Base-by-base conservation (phyloP, 2,329 filamentous ascomycete species). In the Aspergillus cejpii region DNA sequence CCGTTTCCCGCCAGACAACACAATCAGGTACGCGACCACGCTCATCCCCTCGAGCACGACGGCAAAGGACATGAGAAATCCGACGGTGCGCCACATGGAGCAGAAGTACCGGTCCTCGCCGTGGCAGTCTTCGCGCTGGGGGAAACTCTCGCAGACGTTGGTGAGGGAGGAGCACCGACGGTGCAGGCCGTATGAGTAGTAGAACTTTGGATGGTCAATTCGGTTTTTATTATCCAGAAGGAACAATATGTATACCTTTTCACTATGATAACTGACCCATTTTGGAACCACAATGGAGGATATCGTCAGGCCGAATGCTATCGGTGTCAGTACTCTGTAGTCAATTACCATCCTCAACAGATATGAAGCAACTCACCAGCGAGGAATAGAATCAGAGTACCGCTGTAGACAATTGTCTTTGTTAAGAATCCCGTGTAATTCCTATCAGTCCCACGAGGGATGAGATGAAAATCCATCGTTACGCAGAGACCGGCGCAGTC, bases 81-180 rank as follows among this genome's bases (percentile, higher is more conserved):
- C 89, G 27, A 88, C 82, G 20, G 82, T 87, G 47, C 86, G 79
- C 91, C 91, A 98, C 77, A 94, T 85, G 57, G 82, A 85, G 74
- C 92, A 97, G 70, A 97, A 96, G 59, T 82, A 80, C 41, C 80
- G 76, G 55, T 83, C 78, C 41, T 80, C 77, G 55, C 75, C 77
- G 44, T 73, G 70, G 67, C 87, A 91, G 62, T 87, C 82, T 45
- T 78, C 73, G 43, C 77, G 70, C 52, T 76, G 74, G 3, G 87
- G 87, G 65, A 89, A 92, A 50, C 64, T 64, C 37, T 70, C 62
- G 53, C 68, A 69, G 21, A 60, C 66, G 39, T 79, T 74, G 36
- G 78, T 78, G 46, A 86, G 72, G 46, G 79, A 84, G 43, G 83
- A 85, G 70, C 91, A 98, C 63, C 81, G 82, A 56, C 77, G 78